Base-by-base conservation (phyloP, 2,329 filamentous ascomycete genomes). In the Colletotrichum aenigma region DNA sequence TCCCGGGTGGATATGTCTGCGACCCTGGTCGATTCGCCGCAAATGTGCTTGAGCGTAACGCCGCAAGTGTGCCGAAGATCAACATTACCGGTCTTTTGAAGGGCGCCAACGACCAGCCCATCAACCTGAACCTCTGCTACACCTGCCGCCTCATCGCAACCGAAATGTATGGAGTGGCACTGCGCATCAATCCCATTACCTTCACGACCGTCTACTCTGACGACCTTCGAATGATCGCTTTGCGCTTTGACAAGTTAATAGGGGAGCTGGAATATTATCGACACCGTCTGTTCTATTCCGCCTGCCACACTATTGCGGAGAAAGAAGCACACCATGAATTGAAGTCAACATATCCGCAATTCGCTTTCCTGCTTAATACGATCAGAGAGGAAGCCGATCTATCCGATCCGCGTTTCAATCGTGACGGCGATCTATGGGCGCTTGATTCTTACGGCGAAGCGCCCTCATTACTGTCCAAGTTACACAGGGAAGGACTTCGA, bases 111-210 rank as follows among this genome's bases (percentile, higher is more conserved):
- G 56, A 30, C 16, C 26, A 60, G 18, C 26, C 56, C 56, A 60
- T 60, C 56, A 2, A 60, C 56, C 26, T 60, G 9, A 60, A 32
- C 56, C 24, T 60, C 24, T 60, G 5, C 13, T 60, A 60, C 1
- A 60, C 28, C 2, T 60, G 56, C 18, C 56, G 56, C 15, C 56
- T 60, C 0, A 30, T 60, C 30, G 56, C 56, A 18, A 30, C 26
- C 0, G 56, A 60, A 30, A 60, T 60, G 56, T 3, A 28, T 18
- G 56, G 56, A 30, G 56, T 60, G 16, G 56, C 56, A 16, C 26
- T 30, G 56, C 56, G 56, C 0, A 3, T 3, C 16, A 32, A 60
- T 32, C 0, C 5, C 0, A 30, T 60, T 1, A 18, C 56, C 0
- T 28, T 60, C 55, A 28, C 55, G 0, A 60, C 55, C 4, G 0